These are phyloP conservation scores for Cryoendolithus antarcticus DNA, from an alignment of 2,329 filamentous ascomycete species.

Conservation along the genomic window DNA sequence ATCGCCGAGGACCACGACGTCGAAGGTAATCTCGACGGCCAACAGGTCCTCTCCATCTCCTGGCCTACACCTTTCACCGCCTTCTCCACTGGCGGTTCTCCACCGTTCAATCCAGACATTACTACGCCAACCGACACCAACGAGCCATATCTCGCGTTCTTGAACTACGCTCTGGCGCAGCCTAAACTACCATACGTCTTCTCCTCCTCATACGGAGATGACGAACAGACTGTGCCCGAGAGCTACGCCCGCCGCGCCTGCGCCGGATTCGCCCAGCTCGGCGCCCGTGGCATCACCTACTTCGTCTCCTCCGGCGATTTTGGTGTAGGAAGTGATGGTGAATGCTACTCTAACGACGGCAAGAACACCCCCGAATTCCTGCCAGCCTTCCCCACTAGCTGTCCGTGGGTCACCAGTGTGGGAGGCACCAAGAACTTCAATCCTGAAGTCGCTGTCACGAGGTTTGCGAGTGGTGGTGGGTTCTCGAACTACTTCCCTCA, in stretches of 20 bases:
- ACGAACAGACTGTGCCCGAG: slow-evolving; percentile 50
- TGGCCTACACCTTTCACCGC: slow-evolving; percentile 43
- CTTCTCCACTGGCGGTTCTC: slow-evolving; percentile 49
- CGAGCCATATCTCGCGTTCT: slow-evolving; percentile 55
- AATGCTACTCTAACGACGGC: slow-evolving; percentile 35
- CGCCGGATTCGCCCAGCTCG: slow-evolving; percentile 50
- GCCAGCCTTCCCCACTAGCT: slow-evolving; percentile 34
- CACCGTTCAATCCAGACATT: slow-evolving; percentile 39
- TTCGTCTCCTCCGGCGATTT: slow-evolving; percentile 51
- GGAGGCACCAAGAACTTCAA: slow-evolving; percentile 31
- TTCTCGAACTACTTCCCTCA: slow-evolving; percentile 35
- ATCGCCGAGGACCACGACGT: slow-evolving; percentile 17
- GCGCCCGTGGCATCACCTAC: slow-evolving; percentile 53
- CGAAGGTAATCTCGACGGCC: slow-evolving; percentile 54
- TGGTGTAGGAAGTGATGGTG: slow-evolving; percentile 39
- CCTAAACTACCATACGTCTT: slow-evolving; percentile 48
- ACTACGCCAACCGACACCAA: slow-evolving; percentile 42
- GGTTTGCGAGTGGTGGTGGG: slow-evolving; percentile 38
- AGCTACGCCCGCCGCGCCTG: slow-evolving; percentile 52
- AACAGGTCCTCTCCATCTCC: slow-evolving; percentile 46
- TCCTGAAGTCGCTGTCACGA: slow-evolving; percentile 33
- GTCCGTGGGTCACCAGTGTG: slow-evolving; percentile 37
- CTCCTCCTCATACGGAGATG: slow-evolving; percentile 54
- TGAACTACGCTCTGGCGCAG: slow-evolving; percentile 46
- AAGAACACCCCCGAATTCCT: slow-evolving; percentile 31